These are phyloP conservation scores for Polygonum aviculare DNA, from an alignment of 148 eudicot species.

Conservation along the genomic window DNA sequence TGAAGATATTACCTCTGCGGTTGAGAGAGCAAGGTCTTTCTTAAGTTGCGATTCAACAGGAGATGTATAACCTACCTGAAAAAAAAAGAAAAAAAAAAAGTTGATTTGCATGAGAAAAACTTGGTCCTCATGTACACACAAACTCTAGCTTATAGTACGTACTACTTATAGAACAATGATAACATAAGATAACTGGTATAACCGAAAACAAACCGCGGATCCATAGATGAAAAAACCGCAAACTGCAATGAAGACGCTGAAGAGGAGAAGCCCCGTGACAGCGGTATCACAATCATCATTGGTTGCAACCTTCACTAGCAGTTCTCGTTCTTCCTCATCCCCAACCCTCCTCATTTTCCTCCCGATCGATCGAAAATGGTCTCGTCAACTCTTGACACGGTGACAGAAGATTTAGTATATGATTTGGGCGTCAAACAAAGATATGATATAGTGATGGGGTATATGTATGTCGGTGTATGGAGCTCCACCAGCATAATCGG, in stretches of 20 bases:
- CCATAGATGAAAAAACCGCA: constrained; percentile 28
- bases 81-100: not conserved
- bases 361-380: too few relatives aligned
- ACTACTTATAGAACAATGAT: too few relatives aligned
- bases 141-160: too few relatives aligned
- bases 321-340: not conserved
- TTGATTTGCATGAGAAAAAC: too few relatives aligned
- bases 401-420: too few relatives aligned
- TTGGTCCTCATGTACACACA: too few relatives aligned
- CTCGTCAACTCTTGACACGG: too few relatives aligned
- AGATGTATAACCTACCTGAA: constrained; percentile 28
- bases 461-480: too few relatives aligned
- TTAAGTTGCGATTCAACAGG: constrained; percentile 26
- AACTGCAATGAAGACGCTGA: constrained; percentile 22
- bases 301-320: not conserved
- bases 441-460: too few relatives aligned
- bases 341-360: not conserved
- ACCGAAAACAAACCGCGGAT: constrained; percentile 21
- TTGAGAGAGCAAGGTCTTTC: constrained; percentile 25
- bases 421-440: too few relatives aligned
- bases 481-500: too few relatives aligned
- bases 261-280: constrained; percentile 13
- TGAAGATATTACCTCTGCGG: constrained; percentile 9
- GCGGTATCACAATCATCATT: not conserved
- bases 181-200: too few relatives aligned